Conservation (phyloP, 1,284 basidiomycete genomes). For the Stygiomarasmius scandens region DNA sequence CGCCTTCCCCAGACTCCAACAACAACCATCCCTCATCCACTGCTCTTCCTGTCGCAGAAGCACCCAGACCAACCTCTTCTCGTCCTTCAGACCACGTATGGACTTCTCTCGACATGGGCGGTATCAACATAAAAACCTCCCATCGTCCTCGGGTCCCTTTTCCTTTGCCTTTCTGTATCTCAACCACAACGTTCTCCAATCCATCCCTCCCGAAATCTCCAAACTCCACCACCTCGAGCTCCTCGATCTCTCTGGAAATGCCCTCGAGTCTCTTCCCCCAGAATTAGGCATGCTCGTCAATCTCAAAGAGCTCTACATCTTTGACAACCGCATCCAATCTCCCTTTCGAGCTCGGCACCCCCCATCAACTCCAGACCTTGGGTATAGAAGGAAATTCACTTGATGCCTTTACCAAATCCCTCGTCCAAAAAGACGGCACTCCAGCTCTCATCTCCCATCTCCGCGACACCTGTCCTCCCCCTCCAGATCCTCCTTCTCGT, state of each 20-base stretch:
- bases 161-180: constrained; percentile 95
- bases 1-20: constrained; percentile 37
- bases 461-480: constrained; percentile 86
- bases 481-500: constrained; percentile 82
- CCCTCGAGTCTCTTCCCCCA: constrained; percentile 76
- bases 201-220: constrained; percentile 84
- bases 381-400: constrained; percentile 97
- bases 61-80: constrained; percentile 57
- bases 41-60: constrained; percentile 65
- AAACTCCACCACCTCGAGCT: constrained; percentile 86
- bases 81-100: constrained; percentile 76
- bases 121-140: constrained; percentile 91
- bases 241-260: constrained; percentile 93
- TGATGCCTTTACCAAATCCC: constrained; percentile 73
- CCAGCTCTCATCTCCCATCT: constrained; percentile 85
- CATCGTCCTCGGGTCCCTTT: constrained; percentile 83
- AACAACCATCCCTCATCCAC: constrained; percentile 75
- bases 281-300: constrained; percentile 92
- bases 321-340: constrained; percentile 91
- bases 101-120: constrained; percentile 96
- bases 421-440: constrained; percentile 94
- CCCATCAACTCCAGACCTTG: constrained; percentile 92
- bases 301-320: constrained; percentile 91
- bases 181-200: constrained; percentile 90
- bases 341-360: constrained; percentile 86